These are phyloP conservation scores for Vigna trinervia DNA, from an alignment of 306 rosid genomes.

Conservation along the genomic window DNA sequence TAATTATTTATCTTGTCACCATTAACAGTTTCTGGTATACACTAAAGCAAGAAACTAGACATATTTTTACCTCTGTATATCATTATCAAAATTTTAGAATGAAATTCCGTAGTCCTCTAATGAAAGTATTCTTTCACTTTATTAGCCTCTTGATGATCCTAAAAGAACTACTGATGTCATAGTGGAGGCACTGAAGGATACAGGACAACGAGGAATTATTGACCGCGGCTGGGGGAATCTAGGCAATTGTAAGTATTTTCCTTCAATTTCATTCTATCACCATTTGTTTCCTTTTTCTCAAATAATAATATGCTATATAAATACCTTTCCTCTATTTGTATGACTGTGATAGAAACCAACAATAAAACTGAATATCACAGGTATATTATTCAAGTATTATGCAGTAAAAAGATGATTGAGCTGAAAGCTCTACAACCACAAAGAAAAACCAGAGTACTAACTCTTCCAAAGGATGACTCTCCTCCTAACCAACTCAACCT, in stretches of 20 bases:
- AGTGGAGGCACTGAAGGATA: conserved; percentile 75
- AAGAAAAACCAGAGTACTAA: too few species aligned
- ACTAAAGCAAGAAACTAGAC: neutral
- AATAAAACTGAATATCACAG: too few species aligned
- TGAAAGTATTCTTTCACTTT: conserved; percentile 40
- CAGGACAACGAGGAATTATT: conserved; percentile 81
- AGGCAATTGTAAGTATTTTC: conserved; percentile 68
- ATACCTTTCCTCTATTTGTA: neutral
- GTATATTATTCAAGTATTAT: too few species aligned
- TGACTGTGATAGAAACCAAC: too few species aligned
- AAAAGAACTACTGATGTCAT: conserved; percentile 62
- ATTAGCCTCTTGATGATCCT: conserved; percentile 85
- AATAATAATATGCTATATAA: neutral
- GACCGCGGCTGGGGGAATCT: conserved; percentile 91
- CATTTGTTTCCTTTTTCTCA: conserved; percentile 14
- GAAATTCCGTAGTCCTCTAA: neutral
- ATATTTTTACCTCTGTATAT: neutral
- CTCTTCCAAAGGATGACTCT: too few species aligned
- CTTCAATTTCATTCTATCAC: conserved; percentile 13
- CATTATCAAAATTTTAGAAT: neutral
- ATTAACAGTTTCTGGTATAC: neutral
- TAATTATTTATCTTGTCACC: conserved; percentile 25
- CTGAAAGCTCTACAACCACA: too few species aligned
- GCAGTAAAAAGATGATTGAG: too few species aligned
- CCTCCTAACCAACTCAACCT: too few species aligned